Evolutionary conservation across 352 stramenopile species (phyloP).

Genomic region (Lagenidium sp.): DNA sequence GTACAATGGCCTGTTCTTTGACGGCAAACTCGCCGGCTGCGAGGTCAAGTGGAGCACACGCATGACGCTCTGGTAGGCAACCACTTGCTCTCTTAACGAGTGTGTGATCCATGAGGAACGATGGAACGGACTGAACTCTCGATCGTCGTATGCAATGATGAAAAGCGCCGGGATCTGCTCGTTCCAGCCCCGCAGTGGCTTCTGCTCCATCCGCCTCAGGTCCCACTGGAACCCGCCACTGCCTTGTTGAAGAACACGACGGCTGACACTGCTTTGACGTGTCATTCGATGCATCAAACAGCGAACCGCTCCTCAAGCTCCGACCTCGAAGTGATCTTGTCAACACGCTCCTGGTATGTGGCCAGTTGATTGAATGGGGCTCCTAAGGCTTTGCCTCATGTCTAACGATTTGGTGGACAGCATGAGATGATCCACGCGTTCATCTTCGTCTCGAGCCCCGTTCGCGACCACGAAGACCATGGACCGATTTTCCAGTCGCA

Average conservation of each 20-base stretch:
- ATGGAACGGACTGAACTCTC: too few relatives aligned
- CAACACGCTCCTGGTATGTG: slow-evolving; percentile 71
- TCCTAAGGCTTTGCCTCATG: too few relatives aligned
- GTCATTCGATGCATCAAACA: slow-evolving; percentile 15
- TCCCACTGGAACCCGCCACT: too few relatives aligned
- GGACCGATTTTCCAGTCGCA: slow-evolving; percentile 73
- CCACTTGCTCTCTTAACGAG: too few relatives aligned
- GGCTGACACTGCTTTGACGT: too few relatives aligned
- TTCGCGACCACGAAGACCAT: slow-evolving; percentile 82
- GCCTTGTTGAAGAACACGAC: too few relatives aligned
- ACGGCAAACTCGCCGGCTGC: slow-evolving; percentile 59
- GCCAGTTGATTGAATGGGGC: neutral
- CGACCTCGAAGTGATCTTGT: slow-evolving; percentile 74
- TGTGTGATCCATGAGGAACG: too few relatives aligned
- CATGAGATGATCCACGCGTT: slow-evolving; percentile 90
- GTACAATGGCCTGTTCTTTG: slow-evolving; percentile 81
- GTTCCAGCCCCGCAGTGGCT: slow-evolving; percentile 61
- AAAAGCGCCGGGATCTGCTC: slow-evolving; percentile 68
- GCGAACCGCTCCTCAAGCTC: slow-evolving; percentile 75
- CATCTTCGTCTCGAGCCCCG: slow-evolving; percentile 70
- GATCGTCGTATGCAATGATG: too few relatives aligned
- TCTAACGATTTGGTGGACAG: slow-evolving; percentile 14
- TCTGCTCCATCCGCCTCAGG: slow-evolving; percentile 82
- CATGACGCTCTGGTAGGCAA: slow-evolving; percentile 81
- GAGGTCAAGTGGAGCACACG: slow-evolving; percentile 86